Base-by-base conservation (phyloP, 106 monocot genomes). In the Allium fistulosum region DNA sequence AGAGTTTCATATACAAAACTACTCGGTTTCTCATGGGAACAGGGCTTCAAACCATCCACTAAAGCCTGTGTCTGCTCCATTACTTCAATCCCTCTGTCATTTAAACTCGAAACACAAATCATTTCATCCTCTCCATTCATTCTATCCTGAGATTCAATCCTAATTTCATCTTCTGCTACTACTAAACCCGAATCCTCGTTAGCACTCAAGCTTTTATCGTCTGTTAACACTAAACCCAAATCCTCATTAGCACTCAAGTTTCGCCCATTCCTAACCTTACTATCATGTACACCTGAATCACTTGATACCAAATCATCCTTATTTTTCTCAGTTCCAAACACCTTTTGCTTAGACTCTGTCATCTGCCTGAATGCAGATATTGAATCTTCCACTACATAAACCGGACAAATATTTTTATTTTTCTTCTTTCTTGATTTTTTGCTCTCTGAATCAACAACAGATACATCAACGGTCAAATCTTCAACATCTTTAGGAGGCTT, bases 401-500 rank as follows among this genome's bases (percentile, higher is more conserved):
- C 72, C 8, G 72, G 71, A 61, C 70, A 71, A 66, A 10, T 11
- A 11, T 58, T 62, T 45, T 50, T 49, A 70, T 17, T 63, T 27
- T 51, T 53, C 58, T 81, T 77, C 63, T 70, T 62, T 48, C 55
- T 47, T 17, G 73, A 78, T 71, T 51, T 78, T 60, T 70, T 74
- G 51, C 51, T 51, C 45, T 59, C n/a, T 14, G 49, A 46, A 65
- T 76, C 51, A 56, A 11, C 49, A 58, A 60, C 46, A 67, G 27
- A 59, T 59, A 45, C 57, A 74, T 11, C 73, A 63, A 50, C 57
- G 37, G 27, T 61, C 13, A 11, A 58, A 53, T 17, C 68, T 51
- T 71, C 80, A 59, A 26, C 70, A 75, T 59, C 82, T 67, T 77
- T 91, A 6, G 85, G 85, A 6, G 85, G 85, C 46, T 67, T 45